phyloP scores from a whole-genome alignment of 2,329 filamentous ascomycete species.

The Stromatinia cepivora region DNA sequence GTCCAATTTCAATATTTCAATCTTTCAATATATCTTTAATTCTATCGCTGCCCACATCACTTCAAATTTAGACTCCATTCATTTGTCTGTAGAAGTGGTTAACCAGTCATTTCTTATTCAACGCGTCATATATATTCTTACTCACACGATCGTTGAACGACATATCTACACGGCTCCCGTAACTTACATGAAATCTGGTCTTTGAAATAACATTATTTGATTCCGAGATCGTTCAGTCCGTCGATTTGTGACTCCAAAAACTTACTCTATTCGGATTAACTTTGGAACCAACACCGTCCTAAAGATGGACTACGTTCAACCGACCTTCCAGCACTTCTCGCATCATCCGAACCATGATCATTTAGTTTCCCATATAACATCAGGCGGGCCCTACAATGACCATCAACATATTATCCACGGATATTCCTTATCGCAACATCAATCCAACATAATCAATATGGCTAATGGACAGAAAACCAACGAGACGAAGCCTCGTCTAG shows the following conservation, averaged over 20 bases:
- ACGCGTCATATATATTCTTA: background rate
- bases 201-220: background rate
- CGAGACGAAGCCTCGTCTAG: constrained; percentile 45
- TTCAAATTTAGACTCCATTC: constrained; percentile 24
- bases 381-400: constrained; percentile 26
- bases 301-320: constrained; percentile 38
- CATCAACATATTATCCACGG: constrained; percentile 30
- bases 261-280: background rate
- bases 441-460: constrained; percentile 41
- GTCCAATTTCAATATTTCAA: constrained; percentile 11
- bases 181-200: background rate
- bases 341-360: constrained; percentile 32
- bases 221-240: background rate
- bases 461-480: constrained; percentile 33
- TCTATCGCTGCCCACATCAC: background rate
- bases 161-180: background rate
- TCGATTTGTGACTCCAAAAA: background rate
- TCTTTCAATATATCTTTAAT: constrained; percentile 14
- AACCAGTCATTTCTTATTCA: constrained; percentile 12
- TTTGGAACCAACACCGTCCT: constrained; percentile 5
- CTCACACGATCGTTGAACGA: constrained; percentile 15
- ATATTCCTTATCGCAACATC: constrained; percentile 30
- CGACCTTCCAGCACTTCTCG: constrained; percentile 23
- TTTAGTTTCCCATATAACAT: constrained; percentile 21
- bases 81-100: constrained; percentile 22